phyloP scores from a whole-genome alignment of 768 basidiomycete genomes.

The Pulveroboletus frians region DNA sequence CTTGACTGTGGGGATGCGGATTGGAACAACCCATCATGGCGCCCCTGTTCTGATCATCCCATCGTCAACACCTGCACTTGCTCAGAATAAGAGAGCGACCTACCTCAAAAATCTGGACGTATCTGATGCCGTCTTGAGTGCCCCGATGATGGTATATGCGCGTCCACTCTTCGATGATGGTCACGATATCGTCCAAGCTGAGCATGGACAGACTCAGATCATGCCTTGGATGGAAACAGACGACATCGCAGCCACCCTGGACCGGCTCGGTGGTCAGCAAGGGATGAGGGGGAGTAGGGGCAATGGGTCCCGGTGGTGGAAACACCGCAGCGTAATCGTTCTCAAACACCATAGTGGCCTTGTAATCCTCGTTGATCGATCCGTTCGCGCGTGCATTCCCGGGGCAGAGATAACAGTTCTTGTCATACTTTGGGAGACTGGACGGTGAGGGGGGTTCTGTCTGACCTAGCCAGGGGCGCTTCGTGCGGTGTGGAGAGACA shows the following conservation, averaged over 20 bases:
- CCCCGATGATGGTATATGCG: constrained; percentile 58
- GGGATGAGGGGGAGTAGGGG: constrained; percentile 53
- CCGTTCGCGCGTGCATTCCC: constrained; percentile 77
- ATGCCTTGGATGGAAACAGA: constrained; percentile 83
- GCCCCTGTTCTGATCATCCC: constrained; percentile 68
- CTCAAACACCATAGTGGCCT: constrained; percentile 63
- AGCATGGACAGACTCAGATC: constrained; percentile 79
- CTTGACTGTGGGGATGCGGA: constrained; percentile 91
- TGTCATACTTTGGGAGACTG: constrained; percentile 59
- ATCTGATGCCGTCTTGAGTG: constrained; percentile 59
- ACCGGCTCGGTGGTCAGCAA: constrained; percentile 62
- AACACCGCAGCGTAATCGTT: constrained; percentile 85
- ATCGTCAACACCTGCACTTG: background rate
- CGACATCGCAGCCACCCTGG: constrained; percentile 80
- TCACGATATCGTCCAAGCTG: constrained; percentile 47
- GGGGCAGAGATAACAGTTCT: constrained; percentile 81
- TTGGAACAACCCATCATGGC: constrained; percentile 94
- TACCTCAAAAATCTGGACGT: constrained; percentile 88
- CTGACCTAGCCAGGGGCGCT: constrained; percentile 90
- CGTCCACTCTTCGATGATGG: constrained; percentile 71
- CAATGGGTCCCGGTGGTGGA: constrained; percentile 50
- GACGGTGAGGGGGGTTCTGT: constrained; percentile 57
- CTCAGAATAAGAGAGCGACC: constrained; percentile 1
- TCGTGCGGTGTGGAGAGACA: constrained; percentile 85
- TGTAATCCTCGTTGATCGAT: constrained; percentile 59